Conservation (phyloP, 495 filamentous ascomycete species). For the Collariella sp. region DNA sequence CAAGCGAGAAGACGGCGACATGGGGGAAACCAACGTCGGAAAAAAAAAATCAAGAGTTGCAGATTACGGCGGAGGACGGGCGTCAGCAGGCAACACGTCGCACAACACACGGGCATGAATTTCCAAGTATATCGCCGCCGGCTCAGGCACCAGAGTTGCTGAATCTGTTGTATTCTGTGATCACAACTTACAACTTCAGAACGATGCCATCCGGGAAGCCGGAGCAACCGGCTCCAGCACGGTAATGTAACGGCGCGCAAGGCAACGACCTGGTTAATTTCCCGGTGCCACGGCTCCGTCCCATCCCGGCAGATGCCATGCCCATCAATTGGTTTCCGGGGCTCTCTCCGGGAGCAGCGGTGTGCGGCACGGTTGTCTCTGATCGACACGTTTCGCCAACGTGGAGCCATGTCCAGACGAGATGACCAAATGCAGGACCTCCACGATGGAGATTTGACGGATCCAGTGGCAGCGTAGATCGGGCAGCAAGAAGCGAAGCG, state of each 20-base stretch:
- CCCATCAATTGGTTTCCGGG: neutral
- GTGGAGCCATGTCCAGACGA: neutral
- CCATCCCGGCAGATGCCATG: slow-evolving; percentile 6
- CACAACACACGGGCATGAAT: too few species aligned
- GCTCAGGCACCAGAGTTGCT: too few species aligned
- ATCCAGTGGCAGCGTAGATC: neutral
- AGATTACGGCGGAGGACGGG: too few species aligned
- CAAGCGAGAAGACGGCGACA: neutral
- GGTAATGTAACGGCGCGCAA: neutral
- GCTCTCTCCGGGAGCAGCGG: neutral
- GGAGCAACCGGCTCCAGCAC: too few species aligned
- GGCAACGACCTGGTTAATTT: neutral
- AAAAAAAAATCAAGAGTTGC: too few species aligned
- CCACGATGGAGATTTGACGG: neutral
- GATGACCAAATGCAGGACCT: neutral
- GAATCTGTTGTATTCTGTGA: too few species aligned
- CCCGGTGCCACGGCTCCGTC: slow-evolving; percentile 11
- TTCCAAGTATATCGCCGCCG: too few species aligned
- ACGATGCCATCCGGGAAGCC: too few species aligned
- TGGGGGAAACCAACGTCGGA: neutral
- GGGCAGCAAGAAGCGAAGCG: neutral
- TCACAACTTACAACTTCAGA: too few species aligned
- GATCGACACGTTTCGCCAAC: neutral
- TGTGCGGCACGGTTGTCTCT: neutral
- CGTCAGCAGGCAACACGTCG: too few species aligned